Conservation (phyloP, 305 asterid genomes). For the Solanum hybrid region DNA sequence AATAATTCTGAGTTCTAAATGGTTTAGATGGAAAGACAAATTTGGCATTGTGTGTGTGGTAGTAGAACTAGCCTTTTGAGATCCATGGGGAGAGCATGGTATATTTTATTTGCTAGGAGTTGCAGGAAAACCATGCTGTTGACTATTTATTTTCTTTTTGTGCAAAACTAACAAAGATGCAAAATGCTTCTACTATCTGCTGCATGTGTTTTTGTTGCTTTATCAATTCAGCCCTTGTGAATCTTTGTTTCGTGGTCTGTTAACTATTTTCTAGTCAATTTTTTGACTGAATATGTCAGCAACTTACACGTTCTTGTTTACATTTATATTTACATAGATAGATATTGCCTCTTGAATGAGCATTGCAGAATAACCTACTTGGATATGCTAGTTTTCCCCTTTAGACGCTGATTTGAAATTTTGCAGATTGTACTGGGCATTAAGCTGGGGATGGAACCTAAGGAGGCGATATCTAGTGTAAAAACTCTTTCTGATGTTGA, state of each 20-base stretch:
- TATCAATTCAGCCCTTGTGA: neutral
- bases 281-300: neutral
- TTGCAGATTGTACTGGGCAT: slow-evolving; percentile 68
- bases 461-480: slow-evolving; percentile 53
- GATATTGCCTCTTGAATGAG: neutral
- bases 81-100: neutral
- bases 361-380: neutral
- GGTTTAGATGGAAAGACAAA: neutral
- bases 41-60: neutral
- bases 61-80: neutral
- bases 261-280: neutral
- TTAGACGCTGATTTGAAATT: neutral
- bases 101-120: neutral
- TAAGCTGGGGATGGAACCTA: slow-evolving; percentile 66
- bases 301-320: neutral
- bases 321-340: neutral
- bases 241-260: neutral
- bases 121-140: neutral
- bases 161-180: neutral
- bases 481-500: slow-evolving; percentile 91
- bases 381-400: neutral
- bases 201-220: neutral
- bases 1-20: neutral
- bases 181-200: neutral
- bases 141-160: neutral